These are phyloP conservation scores for Bidens hawaiensis DNA, from an alignment of 140 eudicot genomes.

Conservation along the genomic window DNA sequence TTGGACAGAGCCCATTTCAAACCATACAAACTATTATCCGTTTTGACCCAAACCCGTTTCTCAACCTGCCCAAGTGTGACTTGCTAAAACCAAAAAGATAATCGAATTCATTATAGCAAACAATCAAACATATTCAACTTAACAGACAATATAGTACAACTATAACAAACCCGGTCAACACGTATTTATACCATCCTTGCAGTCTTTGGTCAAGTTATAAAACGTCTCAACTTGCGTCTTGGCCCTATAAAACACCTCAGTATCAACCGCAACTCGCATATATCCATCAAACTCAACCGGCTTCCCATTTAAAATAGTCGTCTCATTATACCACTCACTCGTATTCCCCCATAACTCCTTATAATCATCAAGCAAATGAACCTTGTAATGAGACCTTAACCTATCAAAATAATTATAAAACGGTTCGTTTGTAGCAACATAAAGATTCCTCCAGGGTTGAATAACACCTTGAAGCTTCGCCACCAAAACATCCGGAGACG, in stretches of 20 bases:
- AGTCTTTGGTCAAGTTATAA: conserved; percentile 76
- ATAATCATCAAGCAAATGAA: conserved; percentile 91
- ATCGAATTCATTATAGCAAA: conserved; percentile 9
- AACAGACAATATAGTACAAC: neutral
- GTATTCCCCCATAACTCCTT: conserved; percentile 81
- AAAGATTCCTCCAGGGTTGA: conserved; percentile 86
- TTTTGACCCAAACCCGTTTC: too few relatives aligned
- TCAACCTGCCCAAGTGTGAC: conserved; percentile 1
- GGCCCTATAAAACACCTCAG: conserved; percentile 86
- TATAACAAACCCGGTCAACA: conserved; percentile 41
- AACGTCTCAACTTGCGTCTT: conserved; percentile 91
- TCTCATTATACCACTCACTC: conserved; percentile 96
- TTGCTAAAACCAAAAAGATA: conserved; percentile 6
- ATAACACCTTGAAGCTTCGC: conserved; percentile 58
- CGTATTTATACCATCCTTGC: conserved; percentile 90
- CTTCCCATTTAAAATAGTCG: conserved; percentile 46
- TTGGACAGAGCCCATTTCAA: too few relatives aligned
- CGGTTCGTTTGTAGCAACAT: conserved; percentile 90
- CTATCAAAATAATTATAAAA: conserved; percentile 85
- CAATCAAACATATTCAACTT: neutral
- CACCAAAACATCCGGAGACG: conserved; percentile 74
- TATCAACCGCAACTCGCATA: conserved; percentile 96
- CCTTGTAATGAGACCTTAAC: conserved; percentile 88
- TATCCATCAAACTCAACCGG: conserved; percentile 93
- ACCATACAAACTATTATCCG: too few relatives aligned